Percentiles rank a stretch among this genome's conserved stretches.
These are phyloP conservation scores for Cystobasidium sp. DNA, from an alignment of 1,284 basidiomycete genomes.

Conservation along the genomic window DNA sequence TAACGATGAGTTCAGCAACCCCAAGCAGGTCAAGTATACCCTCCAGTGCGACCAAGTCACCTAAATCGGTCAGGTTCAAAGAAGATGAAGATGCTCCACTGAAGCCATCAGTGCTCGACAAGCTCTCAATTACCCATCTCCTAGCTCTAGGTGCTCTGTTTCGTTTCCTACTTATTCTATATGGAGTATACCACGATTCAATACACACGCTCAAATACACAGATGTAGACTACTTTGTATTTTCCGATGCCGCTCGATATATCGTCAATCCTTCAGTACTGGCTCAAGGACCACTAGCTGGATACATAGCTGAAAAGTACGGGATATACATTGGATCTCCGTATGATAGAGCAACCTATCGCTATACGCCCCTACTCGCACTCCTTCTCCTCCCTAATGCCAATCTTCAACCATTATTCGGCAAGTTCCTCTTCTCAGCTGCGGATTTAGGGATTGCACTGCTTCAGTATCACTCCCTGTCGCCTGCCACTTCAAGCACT, in stretches of 20 bases:
- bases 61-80: conserved; percentile 10
- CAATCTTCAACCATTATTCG: conserved; percentile 77
- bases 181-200: conserved; percentile 85
- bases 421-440: conserved; percentile 85
- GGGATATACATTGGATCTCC: conserved; percentile 65
- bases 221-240: conserved; percentile 95
- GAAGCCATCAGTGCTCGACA: not conserved
- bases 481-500: not conserved
- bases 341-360: conserved; percentile 89
- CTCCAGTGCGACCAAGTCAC: not conserved
- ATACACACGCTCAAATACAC: conserved; percentile 89
- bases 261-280: conserved; percentile 55
- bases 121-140: conserved; percentile 19
- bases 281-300: conserved; percentile 11
- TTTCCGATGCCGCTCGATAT: conserved; percentile 84
- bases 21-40: not conserved
- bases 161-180: conserved; percentile 73
- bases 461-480: conserved; percentile 72
- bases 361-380: conserved; percentile 93
- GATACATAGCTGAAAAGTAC: conserved; percentile 33
- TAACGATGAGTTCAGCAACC: not conserved
- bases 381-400: conserved; percentile 79
- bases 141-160: conserved; percentile 65
- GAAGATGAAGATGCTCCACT: not conserved
- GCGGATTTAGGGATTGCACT: conserved; percentile 82